These are phyloP conservation scores for Thelonectria olida DNA, from an alignment of 2,329 filamentous ascomycete species.

Conservation along the genomic window DNA sequence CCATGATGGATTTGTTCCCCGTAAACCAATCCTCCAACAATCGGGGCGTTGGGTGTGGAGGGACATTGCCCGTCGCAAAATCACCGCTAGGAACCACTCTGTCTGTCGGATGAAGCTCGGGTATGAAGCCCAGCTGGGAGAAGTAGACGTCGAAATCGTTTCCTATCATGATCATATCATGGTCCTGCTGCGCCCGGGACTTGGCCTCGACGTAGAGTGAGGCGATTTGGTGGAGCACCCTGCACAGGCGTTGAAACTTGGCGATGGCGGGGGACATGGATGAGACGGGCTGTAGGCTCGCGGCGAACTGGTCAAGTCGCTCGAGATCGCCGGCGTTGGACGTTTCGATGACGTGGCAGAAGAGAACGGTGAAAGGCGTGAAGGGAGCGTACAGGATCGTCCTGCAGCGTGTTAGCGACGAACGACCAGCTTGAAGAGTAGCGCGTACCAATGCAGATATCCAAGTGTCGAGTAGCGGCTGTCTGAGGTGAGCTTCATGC, in stretches of 20 bases:
- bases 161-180: constrained; percentile 2
- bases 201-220: not conserved
- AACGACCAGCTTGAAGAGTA: not conserved
- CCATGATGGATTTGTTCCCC: constrained; percentile 6
- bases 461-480: not conserved
- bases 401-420: not conserved
- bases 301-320: not conserved
- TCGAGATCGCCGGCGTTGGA: constrained; percentile 2
- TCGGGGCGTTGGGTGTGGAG: not conserved
- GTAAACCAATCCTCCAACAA: constrained; percentile 11
- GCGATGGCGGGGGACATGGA: constrained; percentile 4
- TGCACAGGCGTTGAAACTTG: constrained; percentile 12
- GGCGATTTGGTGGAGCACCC: constrained; percentile 3
- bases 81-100: not conserved
- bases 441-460: constrained; percentile 7
- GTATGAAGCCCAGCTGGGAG: constrained; percentile 3
- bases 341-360: constrained; percentile 17
- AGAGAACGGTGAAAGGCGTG: constrained; percentile 7
- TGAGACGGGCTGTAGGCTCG: not conserved
- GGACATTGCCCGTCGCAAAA: too few species aligned
- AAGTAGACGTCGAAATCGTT: constrained; percentile 13
- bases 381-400: constrained; percentile 7
- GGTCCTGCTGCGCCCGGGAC: not conserved
- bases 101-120: not conserved
- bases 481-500: constrained; percentile 3